Evolutionary conservation across 2,329 filamentous ascomycete genomes (phyloP), one percentile per base, ranked within the genome.

Genomic region (Stagonosporopsis chrysanthemi): DNA sequence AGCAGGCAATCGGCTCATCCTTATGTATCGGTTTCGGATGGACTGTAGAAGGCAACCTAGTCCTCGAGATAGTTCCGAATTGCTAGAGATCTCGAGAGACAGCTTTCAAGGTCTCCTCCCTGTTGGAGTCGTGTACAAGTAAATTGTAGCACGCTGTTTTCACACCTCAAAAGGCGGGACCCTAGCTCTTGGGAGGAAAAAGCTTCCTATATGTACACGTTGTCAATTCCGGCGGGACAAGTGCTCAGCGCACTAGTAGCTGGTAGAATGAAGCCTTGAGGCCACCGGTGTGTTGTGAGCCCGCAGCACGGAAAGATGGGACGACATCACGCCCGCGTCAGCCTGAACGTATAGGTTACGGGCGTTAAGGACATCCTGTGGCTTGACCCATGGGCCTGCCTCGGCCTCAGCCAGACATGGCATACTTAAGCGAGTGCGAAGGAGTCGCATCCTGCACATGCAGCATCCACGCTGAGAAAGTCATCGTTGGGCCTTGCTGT

Each of bases 381-480:
- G 53, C 53, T 52, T 57, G 36, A 42, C 31, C 38, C 6, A 17
- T 42, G 15, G 41, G 31, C 17, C 35, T 26, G 31, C 47, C 38
- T 42, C 36, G 47, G 38, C 47, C 36, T 42, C n/a, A 33, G 22
- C 23, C n/a, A 24, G 17, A 40, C 22, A 51, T 23, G 38, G 42
- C 56, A 23, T 7, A 14, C 14, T 35, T 35, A 50, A 56, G 39
- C 56, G 42, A 60, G 19, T 44, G 46, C 41, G 36, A 52, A 23
- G 19, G 12, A 40, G 22, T 17, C 22, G 53, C 31, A 41, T 52
- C 41, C 12, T 33, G 31, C 17, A 17, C 24, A 49, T 19, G 38
- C 48, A 44, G 24, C 23, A 31, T 4, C n/a, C 23, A 14, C 17
- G 36, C 11, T 6, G 22, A 28, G 6, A 19, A 14, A n/a, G 19